These are phyloP conservation scores for Sugiyamaella valdiviana DNA, from an alignment of 805 yeast species.

Conservation along the genomic window DNA sequence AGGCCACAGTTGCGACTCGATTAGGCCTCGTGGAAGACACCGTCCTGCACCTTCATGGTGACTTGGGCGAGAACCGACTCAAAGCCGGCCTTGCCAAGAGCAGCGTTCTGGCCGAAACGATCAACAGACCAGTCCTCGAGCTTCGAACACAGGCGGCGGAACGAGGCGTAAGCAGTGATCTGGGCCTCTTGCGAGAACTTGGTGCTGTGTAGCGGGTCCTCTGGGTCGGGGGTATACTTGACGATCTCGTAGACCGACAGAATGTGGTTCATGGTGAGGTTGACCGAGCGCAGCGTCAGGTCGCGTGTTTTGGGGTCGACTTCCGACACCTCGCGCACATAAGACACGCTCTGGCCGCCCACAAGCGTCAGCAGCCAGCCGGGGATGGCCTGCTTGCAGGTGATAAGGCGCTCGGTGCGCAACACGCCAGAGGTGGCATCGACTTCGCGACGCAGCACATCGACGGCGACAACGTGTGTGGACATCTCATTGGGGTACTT, in stretches of 20 bases:
- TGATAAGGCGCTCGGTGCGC: slow-evolving; percentile 71
- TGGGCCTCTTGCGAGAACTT: slow-evolving; percentile 76
- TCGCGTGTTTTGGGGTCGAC: slow-evolving; percentile 64
- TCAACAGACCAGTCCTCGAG: slow-evolving; percentile 90
- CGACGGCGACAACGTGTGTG: slow-evolving; percentile 91
- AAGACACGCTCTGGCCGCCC: slow-evolving; percentile 67
- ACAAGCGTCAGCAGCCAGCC: slow-evolving; percentile 65
- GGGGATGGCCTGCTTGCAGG: slow-evolving; percentile 81
- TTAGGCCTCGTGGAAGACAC: slow-evolving; percentile 17
- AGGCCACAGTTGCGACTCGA: too few species aligned
- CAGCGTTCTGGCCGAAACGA: slow-evolving; percentile 83
- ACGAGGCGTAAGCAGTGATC: slow-evolving; percentile 75
- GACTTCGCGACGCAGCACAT: slow-evolving; percentile 69
- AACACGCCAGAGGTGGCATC: slow-evolving; percentile 48
- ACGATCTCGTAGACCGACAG: slow-evolving; percentile 83
- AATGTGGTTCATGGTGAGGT: slow-evolving; percentile 71
- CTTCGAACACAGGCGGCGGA: slow-evolving; percentile 65
- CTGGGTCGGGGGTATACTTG: slow-evolving; percentile 63
- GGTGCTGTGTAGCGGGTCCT: slow-evolving; percentile 47
- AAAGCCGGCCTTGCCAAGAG: slow-evolving; percentile 74
- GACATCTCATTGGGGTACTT: slow-evolving; percentile 94
- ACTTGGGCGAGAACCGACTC: slow-evolving; percentile 60
- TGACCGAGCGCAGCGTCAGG: slow-evolving; percentile 75
- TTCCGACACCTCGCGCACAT: slow-evolving; percentile 82
- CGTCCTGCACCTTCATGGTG: slow-evolving; percentile 24